phyloP scores from a whole-genome alignment of 352 stramenopile species.

The Phytopythium litorale region DNA sequence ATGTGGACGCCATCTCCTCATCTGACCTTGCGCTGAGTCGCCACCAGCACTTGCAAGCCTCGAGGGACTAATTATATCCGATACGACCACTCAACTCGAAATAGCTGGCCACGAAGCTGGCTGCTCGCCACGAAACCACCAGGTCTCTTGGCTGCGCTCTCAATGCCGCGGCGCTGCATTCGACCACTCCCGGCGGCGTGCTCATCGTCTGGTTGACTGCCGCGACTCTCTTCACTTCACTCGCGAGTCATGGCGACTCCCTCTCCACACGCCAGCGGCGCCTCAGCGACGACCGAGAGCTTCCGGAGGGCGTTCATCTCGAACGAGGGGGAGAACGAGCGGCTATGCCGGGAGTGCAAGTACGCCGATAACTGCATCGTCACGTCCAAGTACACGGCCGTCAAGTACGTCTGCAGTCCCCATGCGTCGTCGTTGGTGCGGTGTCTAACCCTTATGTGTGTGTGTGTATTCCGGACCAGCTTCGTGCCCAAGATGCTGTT shows the following conservation, averaged over 20 bases:
- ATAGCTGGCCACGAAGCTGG: background rate
- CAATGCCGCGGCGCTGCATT: background rate
- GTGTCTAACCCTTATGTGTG: background rate
- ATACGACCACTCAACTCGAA: background rate
- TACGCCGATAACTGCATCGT: constrained; percentile 76
- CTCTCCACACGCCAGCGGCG: constrained; percentile 1
- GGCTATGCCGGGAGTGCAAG: constrained; percentile 26
- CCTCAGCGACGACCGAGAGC: constrained; percentile 14
- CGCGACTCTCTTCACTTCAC: background rate
- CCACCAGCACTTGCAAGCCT: background rate
- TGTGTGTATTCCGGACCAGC: constrained; percentile 17
- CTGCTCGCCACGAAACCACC: background rate
- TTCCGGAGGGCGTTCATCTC: constrained; percentile 58
- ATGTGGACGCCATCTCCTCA: too few species aligned
- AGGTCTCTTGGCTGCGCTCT: background rate
- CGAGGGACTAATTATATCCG: background rate
- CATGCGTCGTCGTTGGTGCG: too few species aligned
- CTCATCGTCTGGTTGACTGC: too few species aligned
- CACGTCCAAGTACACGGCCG: constrained; percentile 93
- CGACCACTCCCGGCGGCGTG: background rate
- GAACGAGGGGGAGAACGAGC: constrained; percentile 60
- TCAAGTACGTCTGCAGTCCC: constrained; percentile 22
- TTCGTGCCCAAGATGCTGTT: constrained; percentile 94
- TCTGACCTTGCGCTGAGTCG: too few species aligned
- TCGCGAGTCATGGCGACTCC: background rate